phyloP scores from a whole-genome alignment of 2,329 filamentous ascomycete genomes.

The Penicillium griseofulvum region DNA sequence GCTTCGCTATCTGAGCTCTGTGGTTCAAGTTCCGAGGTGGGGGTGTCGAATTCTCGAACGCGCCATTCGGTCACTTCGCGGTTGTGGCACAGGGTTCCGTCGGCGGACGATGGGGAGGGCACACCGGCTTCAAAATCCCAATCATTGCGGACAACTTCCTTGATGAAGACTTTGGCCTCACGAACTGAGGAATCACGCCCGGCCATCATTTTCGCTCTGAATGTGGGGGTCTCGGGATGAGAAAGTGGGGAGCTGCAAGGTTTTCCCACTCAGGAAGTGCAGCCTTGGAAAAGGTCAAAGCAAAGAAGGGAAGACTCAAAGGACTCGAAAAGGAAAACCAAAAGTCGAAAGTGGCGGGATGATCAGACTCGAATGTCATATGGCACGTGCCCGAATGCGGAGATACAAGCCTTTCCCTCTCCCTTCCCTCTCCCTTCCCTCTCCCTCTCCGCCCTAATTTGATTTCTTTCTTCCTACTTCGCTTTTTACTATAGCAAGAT shows the following conservation, averaged over 20 bases:
- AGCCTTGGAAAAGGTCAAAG: not conserved
- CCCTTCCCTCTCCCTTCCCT: too few species aligned
- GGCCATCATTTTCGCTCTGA: constrained; percentile 12
- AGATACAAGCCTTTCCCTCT: constrained; percentile 4
- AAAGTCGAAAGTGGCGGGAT: constrained; percentile 4
- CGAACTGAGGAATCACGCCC: constrained; percentile 43
- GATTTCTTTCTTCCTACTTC: too few species aligned
- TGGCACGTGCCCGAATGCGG: constrained; percentile 11
- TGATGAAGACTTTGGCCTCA: constrained; percentile 42
- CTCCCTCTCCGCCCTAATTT: too few species aligned
- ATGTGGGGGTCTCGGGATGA: constrained; percentile 12
- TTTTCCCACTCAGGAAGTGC: too few species aligned
- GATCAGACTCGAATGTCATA: constrained; percentile 8
- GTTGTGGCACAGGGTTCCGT: constrained; percentile 19
- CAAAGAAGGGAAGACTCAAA: not conserved
- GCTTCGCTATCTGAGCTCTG: constrained; percentile 20
- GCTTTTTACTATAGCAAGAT: too few species aligned
- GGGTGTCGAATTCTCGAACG: constrained; percentile 37
- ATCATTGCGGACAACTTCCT: constrained; percentile 42
- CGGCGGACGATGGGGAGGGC: constrained; percentile 19
- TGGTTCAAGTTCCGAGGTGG: constrained; percentile 38
- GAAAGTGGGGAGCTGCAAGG: constrained; percentile 17
- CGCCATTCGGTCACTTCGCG: constrained; percentile 37
- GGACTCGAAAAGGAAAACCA: too few species aligned
- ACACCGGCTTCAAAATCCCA: constrained; percentile 38